phyloP scores from a whole-genome alignment of 108 stramenopile genomes.

The Fragilaria crotonensis region DNA sequence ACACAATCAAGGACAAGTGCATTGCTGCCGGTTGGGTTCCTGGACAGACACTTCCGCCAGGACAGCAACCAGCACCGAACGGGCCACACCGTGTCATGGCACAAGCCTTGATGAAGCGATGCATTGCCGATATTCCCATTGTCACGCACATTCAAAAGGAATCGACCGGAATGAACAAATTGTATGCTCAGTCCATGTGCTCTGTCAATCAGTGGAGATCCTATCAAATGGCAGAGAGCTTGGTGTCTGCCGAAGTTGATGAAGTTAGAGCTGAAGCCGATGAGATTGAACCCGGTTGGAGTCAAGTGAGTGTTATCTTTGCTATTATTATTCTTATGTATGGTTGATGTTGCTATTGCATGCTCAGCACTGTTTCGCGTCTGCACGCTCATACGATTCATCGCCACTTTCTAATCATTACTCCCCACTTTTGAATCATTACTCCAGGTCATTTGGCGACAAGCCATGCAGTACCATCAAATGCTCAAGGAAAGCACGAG shows the following conservation, averaged over 20 bases:
- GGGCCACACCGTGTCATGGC: slow-evolving; percentile 67
- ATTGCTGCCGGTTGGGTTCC: slow-evolving; percentile 70
- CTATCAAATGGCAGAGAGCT: slow-evolving; percentile 76
- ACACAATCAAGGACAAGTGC: slow-evolving; percentile 69
- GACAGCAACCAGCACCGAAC: slow-evolving; percentile 4
- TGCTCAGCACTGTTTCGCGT: no score
- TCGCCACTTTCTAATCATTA: no score
- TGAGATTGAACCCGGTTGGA: slow-evolving; percentile 87
- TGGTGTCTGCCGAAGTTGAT: slow-evolving; percentile 84
- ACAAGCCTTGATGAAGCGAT: slow-evolving; percentile 88
- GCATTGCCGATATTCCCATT: slow-evolving; percentile 86
- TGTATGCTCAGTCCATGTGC: slow-evolving; percentile 88
- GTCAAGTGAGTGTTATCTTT: slow-evolving; percentile 41
- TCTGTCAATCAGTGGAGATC: slow-evolving; percentile 83
- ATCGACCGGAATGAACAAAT: slow-evolving; percentile 82
- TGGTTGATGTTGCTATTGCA: slow-evolving; percentile 2
- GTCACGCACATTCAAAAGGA: slow-evolving; percentile 90
- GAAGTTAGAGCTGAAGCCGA: slow-evolving; percentile 89
- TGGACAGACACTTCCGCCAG: slow-evolving; percentile 19
- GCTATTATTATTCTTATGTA: not conserved
- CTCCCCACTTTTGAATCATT: slow-evolving; percentile 1
- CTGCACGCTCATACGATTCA: no score
- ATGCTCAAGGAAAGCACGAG: slow-evolving; percentile 84
- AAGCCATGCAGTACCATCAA: slow-evolving; percentile 88
- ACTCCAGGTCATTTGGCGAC: slow-evolving; percentile 76